Conservation (phyloP, 2,329 filamentous ascomycete genomes). For the Proliferodiscus dingleyae region DNA sequence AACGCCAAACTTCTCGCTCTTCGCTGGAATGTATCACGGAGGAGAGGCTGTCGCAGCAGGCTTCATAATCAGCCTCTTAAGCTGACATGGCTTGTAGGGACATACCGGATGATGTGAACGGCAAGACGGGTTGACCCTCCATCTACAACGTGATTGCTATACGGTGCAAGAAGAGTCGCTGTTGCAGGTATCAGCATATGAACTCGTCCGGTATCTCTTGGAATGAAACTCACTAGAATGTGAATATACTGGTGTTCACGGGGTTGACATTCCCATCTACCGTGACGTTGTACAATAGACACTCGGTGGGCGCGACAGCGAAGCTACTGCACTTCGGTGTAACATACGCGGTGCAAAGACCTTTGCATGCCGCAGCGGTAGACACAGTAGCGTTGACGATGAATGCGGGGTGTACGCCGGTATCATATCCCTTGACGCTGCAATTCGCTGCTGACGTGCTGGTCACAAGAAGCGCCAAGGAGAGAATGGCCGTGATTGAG, state of each 20-base stretch:
- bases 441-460: not conserved
- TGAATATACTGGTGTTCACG: not conserved
- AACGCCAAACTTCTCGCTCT: no score
- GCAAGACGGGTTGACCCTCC: not conserved
- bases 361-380: conserved; percentile 1
- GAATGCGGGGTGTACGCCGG: conserved; percentile 1
- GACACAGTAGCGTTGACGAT: not conserved
- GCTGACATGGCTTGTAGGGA: no score
- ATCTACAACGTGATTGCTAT: not conserved
- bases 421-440: conserved; percentile 7
- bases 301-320: not conserved
- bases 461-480: not conserved
- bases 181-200: not conserved
- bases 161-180: not conserved
- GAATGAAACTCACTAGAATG: not conserved
- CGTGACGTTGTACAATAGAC: conserved; percentile 6
- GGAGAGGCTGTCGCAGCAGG: no score
- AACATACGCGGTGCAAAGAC: not conserved
- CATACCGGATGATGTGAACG: not conserved
- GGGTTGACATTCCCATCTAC: conserved; percentile 1
- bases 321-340: not conserved
- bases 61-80: no score
- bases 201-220: not conserved
- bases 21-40: no score
- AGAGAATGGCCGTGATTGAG: not conserved